Percentiles rank a stretch among this genome's conserved stretches.
phyloP scores from a whole-genome alignment of 306 rosid species.

The Glycine tomentella region DNA sequence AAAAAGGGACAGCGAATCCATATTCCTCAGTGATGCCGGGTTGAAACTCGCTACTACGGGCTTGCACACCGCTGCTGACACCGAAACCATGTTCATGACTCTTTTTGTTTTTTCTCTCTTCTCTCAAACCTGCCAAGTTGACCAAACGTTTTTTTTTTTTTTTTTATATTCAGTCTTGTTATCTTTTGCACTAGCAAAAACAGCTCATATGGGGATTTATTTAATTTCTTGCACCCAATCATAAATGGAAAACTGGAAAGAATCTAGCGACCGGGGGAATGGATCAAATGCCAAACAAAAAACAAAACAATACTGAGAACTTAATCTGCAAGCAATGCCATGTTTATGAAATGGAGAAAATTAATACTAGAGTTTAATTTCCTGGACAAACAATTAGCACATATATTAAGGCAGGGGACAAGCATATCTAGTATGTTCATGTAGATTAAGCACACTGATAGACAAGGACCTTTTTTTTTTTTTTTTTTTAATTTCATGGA shows the following conservation, averaged over 20 bases:
- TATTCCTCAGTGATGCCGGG: conserved; percentile 36
- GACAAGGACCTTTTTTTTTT: too few relatives aligned
- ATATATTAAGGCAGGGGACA: too few relatives aligned
- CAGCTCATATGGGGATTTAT: conserved; percentile 47
- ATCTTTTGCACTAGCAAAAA: conserved; percentile 32
- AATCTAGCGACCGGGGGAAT: neutral
- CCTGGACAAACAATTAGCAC: too few relatives aligned
- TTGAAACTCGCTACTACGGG: conserved; percentile 52
- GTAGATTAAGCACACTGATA: too few relatives aligned
- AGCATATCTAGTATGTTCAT: too few relatives aligned
- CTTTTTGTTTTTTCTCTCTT: neutral
- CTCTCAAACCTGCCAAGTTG: conserved; percentile 51
- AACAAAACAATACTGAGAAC: too few relatives aligned
- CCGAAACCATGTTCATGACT: conserved; percentile 41
- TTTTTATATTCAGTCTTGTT: neutral
- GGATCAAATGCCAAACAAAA: neutral
- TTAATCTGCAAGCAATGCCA: neutral
- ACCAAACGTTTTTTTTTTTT: conserved; percentile 28
- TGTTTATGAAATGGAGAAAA: neutral
- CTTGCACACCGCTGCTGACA: conserved; percentile 49
- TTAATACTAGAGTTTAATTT: too few relatives aligned
- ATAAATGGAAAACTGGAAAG: neutral
- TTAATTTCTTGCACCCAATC: neutral
- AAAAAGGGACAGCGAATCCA: conserved; percentile 53
- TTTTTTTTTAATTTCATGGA: too few relatives aligned